Evolutionary conservation across 805 yeast genomes (phyloP).

Genomic region (Suhomyces sp.): DNA sequence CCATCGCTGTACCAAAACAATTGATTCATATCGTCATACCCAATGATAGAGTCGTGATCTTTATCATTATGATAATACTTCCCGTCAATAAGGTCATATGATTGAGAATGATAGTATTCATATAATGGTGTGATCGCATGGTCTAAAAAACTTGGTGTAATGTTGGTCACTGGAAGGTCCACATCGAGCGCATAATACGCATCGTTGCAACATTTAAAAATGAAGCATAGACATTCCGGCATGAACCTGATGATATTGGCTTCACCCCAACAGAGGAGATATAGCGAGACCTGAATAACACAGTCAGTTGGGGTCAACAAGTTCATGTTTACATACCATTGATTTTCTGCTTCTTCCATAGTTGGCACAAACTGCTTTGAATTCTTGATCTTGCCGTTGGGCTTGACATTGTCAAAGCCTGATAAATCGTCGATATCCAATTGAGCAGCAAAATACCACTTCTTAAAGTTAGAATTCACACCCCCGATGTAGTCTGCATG

Average conservation of each 20-base stretch:
- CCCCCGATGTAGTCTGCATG: conserved; percentile 82
- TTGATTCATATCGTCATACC: conserved; percentile 90
- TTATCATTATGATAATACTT: conserved; percentile 48
- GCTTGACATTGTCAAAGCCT: conserved; percentile 33
- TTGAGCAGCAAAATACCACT: conserved; percentile 77
- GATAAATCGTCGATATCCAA: conserved; percentile 58
- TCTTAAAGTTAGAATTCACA: conserved; percentile 60
- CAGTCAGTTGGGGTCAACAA: conserved; percentile 52
- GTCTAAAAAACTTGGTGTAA: conserved; percentile 50
- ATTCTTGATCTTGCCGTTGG: conserved; percentile 17
- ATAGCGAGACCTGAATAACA: conserved; percentile 64
- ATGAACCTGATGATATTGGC: conserved; percentile 81
- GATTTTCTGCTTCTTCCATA: conserved; percentile 41
- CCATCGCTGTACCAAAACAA: conserved; percentile 81
- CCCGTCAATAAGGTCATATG: conserved; percentile 46
- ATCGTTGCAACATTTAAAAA: conserved; percentile 78
- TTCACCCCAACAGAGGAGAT: conserved; percentile 84
- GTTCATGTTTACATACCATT: conserved; percentile 56
- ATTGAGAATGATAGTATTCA: conserved; percentile 54
- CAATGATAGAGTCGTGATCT: conserved; percentile 70
- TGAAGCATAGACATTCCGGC: conserved; percentile 87
- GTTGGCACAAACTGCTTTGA: conserved; percentile 11
- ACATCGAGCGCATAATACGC: conserved; percentile 51
- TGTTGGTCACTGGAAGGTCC: conserved; percentile 27
- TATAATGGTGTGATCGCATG: conserved; percentile 76